phyloP scores from a whole-genome alignment of 192 early-diverging fungal species.

The Phlyctochytrium bullatum region DNA sequence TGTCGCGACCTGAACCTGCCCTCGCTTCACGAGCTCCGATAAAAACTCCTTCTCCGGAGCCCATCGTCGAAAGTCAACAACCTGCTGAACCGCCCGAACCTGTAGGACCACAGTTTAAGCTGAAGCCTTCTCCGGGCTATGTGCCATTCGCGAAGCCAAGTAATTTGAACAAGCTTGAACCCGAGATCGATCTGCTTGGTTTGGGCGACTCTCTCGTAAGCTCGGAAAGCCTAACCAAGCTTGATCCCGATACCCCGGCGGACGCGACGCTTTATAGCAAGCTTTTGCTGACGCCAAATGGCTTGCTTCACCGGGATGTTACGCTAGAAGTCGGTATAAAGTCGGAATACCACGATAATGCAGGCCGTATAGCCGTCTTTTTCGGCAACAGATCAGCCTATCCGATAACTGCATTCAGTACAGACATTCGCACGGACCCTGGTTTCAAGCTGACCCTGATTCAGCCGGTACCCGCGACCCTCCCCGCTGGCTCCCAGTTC shows the following conservation, averaged over 20 bases:
- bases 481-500: slow-evolving; percentile 69
- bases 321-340: slow-evolving; percentile 90
- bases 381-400: slow-evolving; percentile 82
- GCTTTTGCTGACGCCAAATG: slow-evolving; percentile 66
- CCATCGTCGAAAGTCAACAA: neutral
- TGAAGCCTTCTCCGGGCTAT: slow-evolving; percentile 3
- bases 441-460: slow-evolving; percentile 56
- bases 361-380: slow-evolving; percentile 88
- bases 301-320: slow-evolving; percentile 88
- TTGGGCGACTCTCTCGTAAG: slow-evolving; percentile 32
- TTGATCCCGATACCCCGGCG: slow-evolving; percentile 19
- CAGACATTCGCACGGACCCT: slow-evolving; percentile 48
- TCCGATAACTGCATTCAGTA: slow-evolving; percentile 61
- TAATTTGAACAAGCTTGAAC: neutral
- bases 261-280: slow-evolving; percentile 14
- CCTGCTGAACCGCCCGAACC: neutral
- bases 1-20: neutral
- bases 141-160: neutral
- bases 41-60: slow-evolving; percentile 5
- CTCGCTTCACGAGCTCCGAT: slow-evolving; percentile 1
- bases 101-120: neutral
- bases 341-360: slow-evolving; percentile 85
- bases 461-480: slow-evolving; percentile 54
- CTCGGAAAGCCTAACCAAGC: slow-evolving; percentile 48
- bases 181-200: slow-evolving; percentile 21